These are phyloP conservation scores for Cladosporium oxysporum DNA, from an alignment of 2,329 filamentous ascomycete species.

Conservation along the genomic window DNA sequence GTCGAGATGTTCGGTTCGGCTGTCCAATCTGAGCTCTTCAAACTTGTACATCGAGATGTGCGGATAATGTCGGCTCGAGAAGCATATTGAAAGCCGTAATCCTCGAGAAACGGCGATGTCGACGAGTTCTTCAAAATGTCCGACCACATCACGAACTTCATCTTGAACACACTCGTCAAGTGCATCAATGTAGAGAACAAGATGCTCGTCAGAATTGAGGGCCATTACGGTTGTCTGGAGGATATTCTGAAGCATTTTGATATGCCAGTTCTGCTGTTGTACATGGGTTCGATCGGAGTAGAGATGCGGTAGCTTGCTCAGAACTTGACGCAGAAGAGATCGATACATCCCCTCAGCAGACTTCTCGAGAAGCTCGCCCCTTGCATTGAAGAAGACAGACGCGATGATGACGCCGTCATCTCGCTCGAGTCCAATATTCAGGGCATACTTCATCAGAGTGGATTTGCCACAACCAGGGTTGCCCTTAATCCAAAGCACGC, in stretches of 20 bases:
- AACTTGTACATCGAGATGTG: not conserved
- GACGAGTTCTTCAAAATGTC: not conserved
- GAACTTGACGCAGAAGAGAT: constrained; percentile 1
- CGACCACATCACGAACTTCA: not conserved
- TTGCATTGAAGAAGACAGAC: constrained; percentile 12
- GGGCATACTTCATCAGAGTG: not conserved
- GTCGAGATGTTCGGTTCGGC: not conserved
- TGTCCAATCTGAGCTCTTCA: not conserved
- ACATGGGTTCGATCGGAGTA: constrained; percentile 18
- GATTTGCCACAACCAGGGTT: constrained; percentile 16
- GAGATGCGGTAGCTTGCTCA: not conserved
- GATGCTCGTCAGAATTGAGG: not conserved
- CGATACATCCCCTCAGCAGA: constrained; percentile 14
- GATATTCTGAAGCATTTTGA: not conserved
- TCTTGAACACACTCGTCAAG: constrained; percentile 12
- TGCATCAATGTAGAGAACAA: constrained; percentile 6
- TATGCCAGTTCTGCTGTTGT: not conserved
- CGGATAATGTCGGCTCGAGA: constrained; percentile 15
- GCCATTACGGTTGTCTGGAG: not conserved
- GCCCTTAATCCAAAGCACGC: constrained; percentile 16
- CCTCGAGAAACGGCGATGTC: not conserved
- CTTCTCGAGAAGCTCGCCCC: not conserved
- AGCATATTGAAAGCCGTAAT: not conserved
- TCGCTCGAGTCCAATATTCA: not conserved
- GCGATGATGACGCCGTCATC: not conserved